phyloP scores from a whole-genome alignment of 2,329 filamentous ascomycete species.

The Colletotrichum kahawae region DNA sequence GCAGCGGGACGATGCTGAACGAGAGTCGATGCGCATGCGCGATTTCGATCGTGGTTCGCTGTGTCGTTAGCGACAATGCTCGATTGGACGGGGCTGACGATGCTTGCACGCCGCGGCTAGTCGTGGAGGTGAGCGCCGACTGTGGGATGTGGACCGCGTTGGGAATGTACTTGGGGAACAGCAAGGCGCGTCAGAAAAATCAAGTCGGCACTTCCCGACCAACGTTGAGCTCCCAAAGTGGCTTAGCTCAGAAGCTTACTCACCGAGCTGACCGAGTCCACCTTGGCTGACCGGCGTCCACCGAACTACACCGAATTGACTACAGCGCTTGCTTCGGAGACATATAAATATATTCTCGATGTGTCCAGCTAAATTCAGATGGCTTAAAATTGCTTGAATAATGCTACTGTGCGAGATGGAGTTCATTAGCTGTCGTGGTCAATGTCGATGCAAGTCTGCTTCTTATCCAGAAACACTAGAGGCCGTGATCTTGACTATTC shows the following conservation, averaged over 20 bases:
- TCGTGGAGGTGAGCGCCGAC: slow-evolving; percentile 9
- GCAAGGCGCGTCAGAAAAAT: slow-evolving; percentile 22
- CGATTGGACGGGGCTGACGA: not conserved
- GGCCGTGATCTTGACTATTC: too few species aligned
- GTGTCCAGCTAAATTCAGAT: too few species aligned
- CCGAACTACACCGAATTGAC: not conserved
- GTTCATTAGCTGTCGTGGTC: not conserved
- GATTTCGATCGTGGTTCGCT: not conserved
- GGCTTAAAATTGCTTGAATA: too few species aligned
- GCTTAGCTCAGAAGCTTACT: not conserved
- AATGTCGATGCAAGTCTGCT: not conserved
- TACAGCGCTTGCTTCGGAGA: not conserved
- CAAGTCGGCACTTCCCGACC: slow-evolving; percentile 17
- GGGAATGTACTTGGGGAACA: slow-evolving; percentile 16
- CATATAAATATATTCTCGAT: too few species aligned
- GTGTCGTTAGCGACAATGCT: not conserved
- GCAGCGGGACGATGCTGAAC: not conserved
- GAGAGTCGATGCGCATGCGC: not conserved
- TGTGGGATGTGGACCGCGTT: slow-evolving; percentile 21
- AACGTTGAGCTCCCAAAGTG: not conserved
- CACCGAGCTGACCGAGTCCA: not conserved
- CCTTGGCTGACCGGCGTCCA: not conserved
- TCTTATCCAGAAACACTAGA: too few species aligned
- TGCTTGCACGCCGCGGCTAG: not conserved
- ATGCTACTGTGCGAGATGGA: not conserved